Conservation (phyloP, 2,329 filamentous ascomycete species). For the Pseudopyricularia javanii region DNA sequence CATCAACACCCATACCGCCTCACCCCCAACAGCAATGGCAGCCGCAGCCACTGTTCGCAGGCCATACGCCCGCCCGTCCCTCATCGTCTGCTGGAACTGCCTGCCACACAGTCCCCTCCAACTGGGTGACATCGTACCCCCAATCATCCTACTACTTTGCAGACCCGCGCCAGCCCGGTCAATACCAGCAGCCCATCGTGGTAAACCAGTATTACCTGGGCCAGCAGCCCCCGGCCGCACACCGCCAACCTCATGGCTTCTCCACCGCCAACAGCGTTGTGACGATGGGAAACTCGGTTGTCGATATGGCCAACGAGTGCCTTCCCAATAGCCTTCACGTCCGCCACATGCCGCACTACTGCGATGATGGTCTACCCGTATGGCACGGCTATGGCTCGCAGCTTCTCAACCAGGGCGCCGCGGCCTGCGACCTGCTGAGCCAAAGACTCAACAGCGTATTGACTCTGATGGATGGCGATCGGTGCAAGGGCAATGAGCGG, state of each 20-base stretch:
- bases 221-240: not conserved
- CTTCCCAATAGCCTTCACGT: slow-evolving; percentile 14
- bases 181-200: slow-evolving; percentile 24
- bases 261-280: not conserved
- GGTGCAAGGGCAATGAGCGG: slow-evolving; percentile 36
- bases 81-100: slow-evolving; percentile 8
- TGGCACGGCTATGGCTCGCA: slow-evolving; percentile 30
- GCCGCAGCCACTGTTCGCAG: slow-evolving; percentile 3
- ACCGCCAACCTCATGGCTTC: not conserved
- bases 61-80: slow-evolving; percentile 13
- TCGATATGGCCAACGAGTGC: slow-evolving; percentile 28
- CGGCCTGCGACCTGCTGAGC: slow-evolving; percentile 46
- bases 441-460: slow-evolving; percentile 55
- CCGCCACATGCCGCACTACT: slow-evolving; percentile 19
- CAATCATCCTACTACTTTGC: slow-evolving; percentile 14
- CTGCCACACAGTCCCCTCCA: not conserved
- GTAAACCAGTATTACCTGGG: slow-evolving; percentile 36
- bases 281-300: slow-evolving; percentile 17
- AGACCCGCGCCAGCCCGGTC: not conserved
- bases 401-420: slow-evolving; percentile 30
- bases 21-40: slow-evolving; percentile 1
- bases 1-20: not conserved
- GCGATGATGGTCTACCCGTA: slow-evolving; percentile 28
- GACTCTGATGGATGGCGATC: slow-evolving; percentile 58
- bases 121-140: slow-evolving; percentile 4